phyloP scores from a whole-genome alignment of 2,329 filamentous ascomycete genomes.

The Elsinoe batatas region DNA sequence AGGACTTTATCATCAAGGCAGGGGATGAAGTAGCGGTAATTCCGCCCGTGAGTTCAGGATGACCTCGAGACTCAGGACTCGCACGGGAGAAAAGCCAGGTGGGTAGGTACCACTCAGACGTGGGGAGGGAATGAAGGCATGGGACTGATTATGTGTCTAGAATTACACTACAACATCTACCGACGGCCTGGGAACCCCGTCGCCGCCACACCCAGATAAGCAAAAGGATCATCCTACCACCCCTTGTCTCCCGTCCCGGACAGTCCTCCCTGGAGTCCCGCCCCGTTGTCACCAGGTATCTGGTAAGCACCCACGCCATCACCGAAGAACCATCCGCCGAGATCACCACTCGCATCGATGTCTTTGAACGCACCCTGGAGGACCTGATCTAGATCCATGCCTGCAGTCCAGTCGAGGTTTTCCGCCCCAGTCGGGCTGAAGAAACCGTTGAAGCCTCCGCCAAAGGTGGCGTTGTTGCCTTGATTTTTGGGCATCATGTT shows the following conservation, averaged over 20 bases:
- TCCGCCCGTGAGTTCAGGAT: slow-evolving; percentile 79
- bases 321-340: slow-evolving; percentile 16
- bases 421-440: neutral
- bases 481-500: neutral
- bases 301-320: slow-evolving; percentile 16
- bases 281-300: slow-evolving; percentile 9
- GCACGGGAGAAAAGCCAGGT: neutral
- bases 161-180: too few relatives aligned
- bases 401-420: slow-evolving; percentile 14
- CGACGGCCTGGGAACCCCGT: too few relatives aligned
- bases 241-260: neutral
- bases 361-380: slow-evolving; percentile 15
- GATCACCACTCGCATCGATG: slow-evolving; percentile 15
- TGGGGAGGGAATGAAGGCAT: too few relatives aligned
- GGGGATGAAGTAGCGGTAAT: slow-evolving; percentile 83
- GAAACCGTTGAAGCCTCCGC: slow-evolving; percentile 3
- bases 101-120: too few relatives aligned
- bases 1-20: slow-evolving; percentile 48
- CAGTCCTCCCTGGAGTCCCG: neutral
- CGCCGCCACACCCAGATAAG: neutral
- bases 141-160: too few relatives aligned
- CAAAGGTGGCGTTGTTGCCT: neutral
- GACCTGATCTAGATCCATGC: slow-evolving; percentile 16
- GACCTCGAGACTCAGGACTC: too few relatives aligned
- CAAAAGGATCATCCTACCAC: neutral